Conservation (phyloP, 2,329 filamentous ascomycete genomes). For the Fusarium sp. region DNA sequence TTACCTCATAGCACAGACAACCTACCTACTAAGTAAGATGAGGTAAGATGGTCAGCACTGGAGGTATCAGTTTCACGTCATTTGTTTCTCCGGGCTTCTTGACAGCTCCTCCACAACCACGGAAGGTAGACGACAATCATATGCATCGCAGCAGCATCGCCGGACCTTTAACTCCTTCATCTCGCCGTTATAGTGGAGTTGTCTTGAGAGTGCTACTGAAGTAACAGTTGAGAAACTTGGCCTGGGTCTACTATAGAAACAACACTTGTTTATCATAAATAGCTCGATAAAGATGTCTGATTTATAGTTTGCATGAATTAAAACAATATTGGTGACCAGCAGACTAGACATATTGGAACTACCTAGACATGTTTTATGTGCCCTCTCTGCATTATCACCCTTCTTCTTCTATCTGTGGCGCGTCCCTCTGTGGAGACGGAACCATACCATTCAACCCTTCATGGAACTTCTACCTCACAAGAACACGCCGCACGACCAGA, state of each 20-base stretch:
- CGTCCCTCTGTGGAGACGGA: slow-evolving; percentile 11
- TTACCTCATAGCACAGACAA: not conserved
- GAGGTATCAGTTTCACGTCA: not conserved
- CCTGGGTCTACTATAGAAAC: not conserved
- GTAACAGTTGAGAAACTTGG: not conserved
- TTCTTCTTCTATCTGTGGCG: not conserved
- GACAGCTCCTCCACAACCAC: not conserved
- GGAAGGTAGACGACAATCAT: not conserved
- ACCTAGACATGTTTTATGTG: not conserved
- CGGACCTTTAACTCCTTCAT: slow-evolving; percentile 11
- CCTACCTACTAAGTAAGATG: not conserved
- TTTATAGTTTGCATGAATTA: not conserved
- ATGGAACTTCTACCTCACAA: not conserved
- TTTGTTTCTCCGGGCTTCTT: not conserved
- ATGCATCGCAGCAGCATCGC: not conserved
- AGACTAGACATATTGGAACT: not conserved
- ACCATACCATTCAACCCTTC: not conserved
- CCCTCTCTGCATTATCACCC: not conserved
- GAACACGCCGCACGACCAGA: not conserved
- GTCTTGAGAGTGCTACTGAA: not conserved
- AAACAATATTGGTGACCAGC: not conserved
- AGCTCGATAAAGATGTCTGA: not conserved
- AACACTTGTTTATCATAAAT: not conserved
- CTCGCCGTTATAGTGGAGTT: not conserved
- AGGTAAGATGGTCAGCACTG: not conserved